These are phyloP conservation scores for Yamadazyma sp. DNA, from an alignment of 805 yeast genomes.

Conservation along the genomic window DNA sequence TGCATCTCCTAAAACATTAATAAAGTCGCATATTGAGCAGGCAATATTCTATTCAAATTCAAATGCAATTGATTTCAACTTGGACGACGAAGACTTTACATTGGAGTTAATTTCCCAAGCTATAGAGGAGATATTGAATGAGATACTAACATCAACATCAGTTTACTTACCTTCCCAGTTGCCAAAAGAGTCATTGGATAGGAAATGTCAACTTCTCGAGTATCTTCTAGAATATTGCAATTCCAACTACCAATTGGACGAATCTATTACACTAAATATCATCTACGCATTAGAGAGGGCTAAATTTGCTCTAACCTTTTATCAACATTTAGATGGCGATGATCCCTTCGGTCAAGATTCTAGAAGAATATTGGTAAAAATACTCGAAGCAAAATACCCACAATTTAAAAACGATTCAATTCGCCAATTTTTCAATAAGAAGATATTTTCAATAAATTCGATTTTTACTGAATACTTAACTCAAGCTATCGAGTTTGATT, in stretches of 20 bases:
- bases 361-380: conserved; percentile 5
- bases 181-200: conserved; percentile 48
- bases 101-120: conserved; percentile 27
- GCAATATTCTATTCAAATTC: conserved; percentile 65
- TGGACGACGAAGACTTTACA: conserved; percentile 23
- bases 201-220: conserved; percentile 45
- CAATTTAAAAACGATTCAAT: conserved; percentile 7
- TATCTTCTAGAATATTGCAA: conserved; percentile 45
- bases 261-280: conserved; percentile 1
- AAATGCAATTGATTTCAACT: conserved; percentile 43
- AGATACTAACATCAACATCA: conserved; percentile 56
- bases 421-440: conserved; percentile 25
- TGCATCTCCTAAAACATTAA: conserved; percentile 29
- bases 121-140: conserved; percentile 47
- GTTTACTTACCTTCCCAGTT: conserved; percentile 53
- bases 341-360: conserved; percentile 3
- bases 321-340: conserved; percentile 21
- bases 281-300: conserved; percentile 24
- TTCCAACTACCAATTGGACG: conserved; percentile 25
- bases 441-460: conserved; percentile 21
- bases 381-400: conserved; percentile 2
- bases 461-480: conserved; percentile 29
- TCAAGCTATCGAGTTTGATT: conserved; percentile 14
- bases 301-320: conserved; percentile 46
- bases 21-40: conserved; percentile 78